Percentiles rank a stretch among this genome's conserved stretches.
These are phyloP conservation scores for Aspergillus leporis DNA, from an alignment of 495 filamentous ascomycete genomes.

Conservation along the genomic window DNA sequence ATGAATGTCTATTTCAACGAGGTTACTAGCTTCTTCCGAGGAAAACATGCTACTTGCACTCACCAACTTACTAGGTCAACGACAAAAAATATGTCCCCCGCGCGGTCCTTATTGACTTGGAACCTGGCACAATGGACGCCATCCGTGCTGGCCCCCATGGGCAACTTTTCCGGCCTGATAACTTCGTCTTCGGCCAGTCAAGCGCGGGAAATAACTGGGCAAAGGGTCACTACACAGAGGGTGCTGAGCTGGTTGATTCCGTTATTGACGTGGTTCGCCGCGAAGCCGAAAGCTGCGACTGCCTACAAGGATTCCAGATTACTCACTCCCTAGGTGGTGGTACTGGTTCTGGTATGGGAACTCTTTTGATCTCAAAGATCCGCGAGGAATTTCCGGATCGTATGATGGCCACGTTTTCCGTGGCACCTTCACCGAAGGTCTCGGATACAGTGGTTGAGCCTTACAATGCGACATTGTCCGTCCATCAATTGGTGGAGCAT, in stretches of 20 bases:
- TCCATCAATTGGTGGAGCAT: slow-evolving; percentile 99
- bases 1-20: slow-evolving; percentile 99
- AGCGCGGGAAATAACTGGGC: slow-evolving; percentile 99
- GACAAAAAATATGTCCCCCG: slow-evolving; percentile 99
- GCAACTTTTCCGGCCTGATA: slow-evolving; percentile 99
- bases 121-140: slow-evolving; percentile 97
- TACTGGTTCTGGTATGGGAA: slow-evolving; percentile 99
- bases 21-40: slow-evolving; percentile 52
- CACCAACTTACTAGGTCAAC: slow-evolving; percentile 62
- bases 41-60: slow-evolving; percentile 11
- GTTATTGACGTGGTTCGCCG: slow-evolving; percentile 98
- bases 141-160: slow-evolving; percentile 98
- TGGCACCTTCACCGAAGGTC: slow-evolving; percentile 98
- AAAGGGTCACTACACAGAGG: slow-evolving; percentile 99
- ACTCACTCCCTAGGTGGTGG: slow-evolving; percentile 99
- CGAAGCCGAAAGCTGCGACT: slow-evolving; percentile 98
- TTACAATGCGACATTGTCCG: slow-evolving; percentile 98
- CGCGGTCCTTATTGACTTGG: slow-evolving; percentile 98
- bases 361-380: slow-evolving; percentile 99
- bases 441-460: slow-evolving; percentile 99
- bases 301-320: slow-evolving; percentile 99
- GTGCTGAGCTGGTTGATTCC: slow-evolving; percentile 97
- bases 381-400: slow-evolving; percentile 99
- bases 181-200: slow-evolving; percentile 99
- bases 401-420: slow-evolving; percentile 99